Evolutionary conservation across 345 rosid species (phyloP), one percentile per base, ranked within the genome.

Genomic region (Euphorbia tirucalli): DNA sequence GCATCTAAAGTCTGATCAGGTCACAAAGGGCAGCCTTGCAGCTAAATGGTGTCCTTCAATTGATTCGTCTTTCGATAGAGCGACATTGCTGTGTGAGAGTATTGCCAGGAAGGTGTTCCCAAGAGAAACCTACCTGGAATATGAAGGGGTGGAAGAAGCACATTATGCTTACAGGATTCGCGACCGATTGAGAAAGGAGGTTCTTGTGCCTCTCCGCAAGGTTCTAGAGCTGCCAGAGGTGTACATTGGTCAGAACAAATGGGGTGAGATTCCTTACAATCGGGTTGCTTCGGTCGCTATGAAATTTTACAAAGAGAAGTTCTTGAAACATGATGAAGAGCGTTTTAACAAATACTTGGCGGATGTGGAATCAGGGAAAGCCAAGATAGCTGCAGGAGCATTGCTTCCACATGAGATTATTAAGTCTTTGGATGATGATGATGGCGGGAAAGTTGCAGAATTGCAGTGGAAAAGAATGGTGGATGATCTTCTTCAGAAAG

Each of bases 41-140:
- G 91, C 91, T 0, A 89, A 91, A 37, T 91, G 97, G 91, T 89
- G 93, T 32, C 91, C 93, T 0, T 91, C 89, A 0, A 65, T 86
- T 0, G 89, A 86, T 25, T 86, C 89, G 0, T 83, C 91, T 0
- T 89, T 85, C 22, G 93, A 89, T 77, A 57, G 43, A 28, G 72
- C 82, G 0, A 79, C 82, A 0, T 69, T 89, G 74, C 68, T 89
- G 1, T 86, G 92, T 61, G 93, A 87, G 74, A 80, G 88, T 73
- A 85, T 90, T 15, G 90, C 86, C 0, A 83, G 78, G 22, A 88
- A 64, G 55, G 46, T 90, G 0, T 89, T 89, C 56, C 80, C 87
- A 0, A 78, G 69, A 1, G 88, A 84, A 6, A 68, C 69, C 0
- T 80, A 72, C 28, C 83, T 84, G 0, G 93, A 88, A 61, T 89